Percentiles rank a stretch among this genome's conserved stretches.
These are phyloP conservation scores for Talaromyces atroroseus DNA, from an alignment of 2,329 filamentous ascomycete genomes.

Conservation along the genomic window DNA sequence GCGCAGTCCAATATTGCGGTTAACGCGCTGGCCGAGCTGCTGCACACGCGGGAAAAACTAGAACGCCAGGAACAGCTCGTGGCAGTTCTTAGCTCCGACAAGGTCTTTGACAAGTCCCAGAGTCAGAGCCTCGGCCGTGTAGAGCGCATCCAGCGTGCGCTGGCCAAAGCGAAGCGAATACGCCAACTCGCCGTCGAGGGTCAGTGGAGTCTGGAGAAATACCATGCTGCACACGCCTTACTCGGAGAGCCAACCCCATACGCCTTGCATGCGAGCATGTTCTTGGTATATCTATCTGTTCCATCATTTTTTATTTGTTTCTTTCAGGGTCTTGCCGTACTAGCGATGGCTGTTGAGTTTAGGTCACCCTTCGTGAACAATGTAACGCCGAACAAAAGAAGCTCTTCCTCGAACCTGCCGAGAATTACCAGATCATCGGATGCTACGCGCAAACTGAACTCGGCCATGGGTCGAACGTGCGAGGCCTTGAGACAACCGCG, in stretches of 20 bases:
- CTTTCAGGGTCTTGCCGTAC: too few relatives aligned
- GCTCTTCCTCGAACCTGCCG: constrained; percentile 63
- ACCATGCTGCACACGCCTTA: constrained; percentile 59
- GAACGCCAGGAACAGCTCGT: too few relatives aligned
- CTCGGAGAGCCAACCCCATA: constrained; percentile 70
- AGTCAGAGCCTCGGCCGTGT: too few relatives aligned
- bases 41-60: too few relatives aligned
- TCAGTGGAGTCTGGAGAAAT: constrained; percentile 63
- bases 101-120: too few relatives aligned
- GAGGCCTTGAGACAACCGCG: constrained; percentile 66
- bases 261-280: constrained; percentile 66
- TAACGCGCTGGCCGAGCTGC: too few relatives aligned
- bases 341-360: too few relatives aligned
- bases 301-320: too few relatives aligned
- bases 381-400: constrained; percentile 64
- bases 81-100: too few relatives aligned
- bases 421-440: constrained; percentile 66
- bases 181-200: constrained; percentile 61
- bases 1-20: too few relatives aligned
- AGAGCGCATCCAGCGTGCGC: constrained; percentile 48
- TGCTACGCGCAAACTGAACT: constrained; percentile 79
- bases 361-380: constrained; percentile 31
- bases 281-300: constrained; percentile 34
- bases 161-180: constrained; percentile 66
- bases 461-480: constrained; percentile 71